Evolutionary conservation across 345 rosid species (phyloP).

Genomic region (Eucalyptus melliodora): DNA sequence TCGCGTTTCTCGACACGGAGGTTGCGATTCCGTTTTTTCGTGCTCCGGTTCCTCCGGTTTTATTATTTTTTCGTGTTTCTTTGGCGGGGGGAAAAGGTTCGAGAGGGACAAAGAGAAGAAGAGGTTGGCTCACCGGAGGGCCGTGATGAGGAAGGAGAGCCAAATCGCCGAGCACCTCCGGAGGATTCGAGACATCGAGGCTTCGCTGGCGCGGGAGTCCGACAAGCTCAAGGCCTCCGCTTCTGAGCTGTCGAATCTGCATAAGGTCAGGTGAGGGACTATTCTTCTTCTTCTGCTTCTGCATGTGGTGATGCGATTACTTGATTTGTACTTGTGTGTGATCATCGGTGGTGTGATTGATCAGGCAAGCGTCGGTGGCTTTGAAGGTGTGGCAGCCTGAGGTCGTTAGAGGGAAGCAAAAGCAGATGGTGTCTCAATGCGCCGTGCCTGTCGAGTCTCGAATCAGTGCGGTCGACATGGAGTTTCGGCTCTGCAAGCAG

Average conservation of each 20-base stretch:
- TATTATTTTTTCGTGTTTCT: neutral
- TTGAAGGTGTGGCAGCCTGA: conserved; percentile 94
- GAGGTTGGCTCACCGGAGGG: conserved; percentile 41
- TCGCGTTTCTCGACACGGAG: neutral
- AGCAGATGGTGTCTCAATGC: conserved; percentile 69
- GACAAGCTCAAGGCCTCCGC: conserved; percentile 26
- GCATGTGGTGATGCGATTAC: neutral
- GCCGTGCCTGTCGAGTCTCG: conserved; percentile 56
- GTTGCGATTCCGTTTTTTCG: neutral
- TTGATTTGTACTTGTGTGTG: neutral
- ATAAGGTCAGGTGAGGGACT: conserved; percentile 45
- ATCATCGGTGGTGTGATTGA: neutral
- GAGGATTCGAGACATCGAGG: conserved; percentile 43
- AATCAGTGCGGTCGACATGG: conserved; percentile 62
- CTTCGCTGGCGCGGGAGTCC: conserved; percentile 26
- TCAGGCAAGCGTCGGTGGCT: conserved; percentile 89
- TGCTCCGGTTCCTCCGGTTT: neutral
- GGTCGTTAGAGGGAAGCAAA: conserved; percentile 53
- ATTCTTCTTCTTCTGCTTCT: neutral
- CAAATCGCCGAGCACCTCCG: conserved; percentile 33
- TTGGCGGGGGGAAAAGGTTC: conserved; percentile 27
- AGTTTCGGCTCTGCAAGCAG: conserved; percentile 66
- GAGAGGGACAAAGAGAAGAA: conserved; percentile 59
- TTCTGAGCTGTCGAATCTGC: conserved; percentile 36
- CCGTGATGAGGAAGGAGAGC: conserved; percentile 65